A percentile compares a stretch with the other conserved stretches of the same genome.
Evolutionary conservation across 176 grass and related monocot species (phyloP).

Genomic region (Hyparrhenia diplandra): DNA sequence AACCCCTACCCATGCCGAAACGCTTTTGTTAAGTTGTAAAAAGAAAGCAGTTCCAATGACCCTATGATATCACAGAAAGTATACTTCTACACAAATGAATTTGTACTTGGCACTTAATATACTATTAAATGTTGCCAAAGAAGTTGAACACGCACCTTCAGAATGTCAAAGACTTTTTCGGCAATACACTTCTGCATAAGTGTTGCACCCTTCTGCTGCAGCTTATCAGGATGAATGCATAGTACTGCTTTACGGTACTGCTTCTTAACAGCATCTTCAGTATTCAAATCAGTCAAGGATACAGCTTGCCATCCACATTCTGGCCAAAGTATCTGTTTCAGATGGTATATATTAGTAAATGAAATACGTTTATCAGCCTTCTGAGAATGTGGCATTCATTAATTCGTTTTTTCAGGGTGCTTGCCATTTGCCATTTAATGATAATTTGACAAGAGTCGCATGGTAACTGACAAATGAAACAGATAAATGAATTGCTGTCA

Average conservation of each 20-base stretch:
- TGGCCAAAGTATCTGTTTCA: constrained; percentile 75
- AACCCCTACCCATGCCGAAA: not conserved
- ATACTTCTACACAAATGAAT: not conserved
- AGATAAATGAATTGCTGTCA: not conserved
- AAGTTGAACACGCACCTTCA: constrained; percentile 53
- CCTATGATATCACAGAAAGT: not conserved
- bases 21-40: not conserved
- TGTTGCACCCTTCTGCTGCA: constrained; percentile 72
- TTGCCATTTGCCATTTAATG: not conserved
- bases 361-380: not conserved
- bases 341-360: not conserved
- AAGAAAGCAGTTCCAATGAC: not conserved
- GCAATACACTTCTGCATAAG: constrained; percentile 75
- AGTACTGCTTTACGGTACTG: constrained; percentile 67
- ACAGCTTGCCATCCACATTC: constrained; percentile 74
- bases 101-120: not conserved
- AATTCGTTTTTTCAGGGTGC: not conserved
- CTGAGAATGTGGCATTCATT: not conserved
- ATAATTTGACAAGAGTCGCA: not conserved
- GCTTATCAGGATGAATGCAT: constrained; percentile 83
- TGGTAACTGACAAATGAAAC: not conserved
- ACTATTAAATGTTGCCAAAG: not conserved
- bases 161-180: constrained; percentile 71
- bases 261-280: constrained; percentile 67
- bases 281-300: constrained; percentile 78